These are phyloP conservation scores for Fusarium papillatum DNA, from an alignment of 2,329 filamentous ascomycete genomes.

Conservation along the genomic window DNA sequence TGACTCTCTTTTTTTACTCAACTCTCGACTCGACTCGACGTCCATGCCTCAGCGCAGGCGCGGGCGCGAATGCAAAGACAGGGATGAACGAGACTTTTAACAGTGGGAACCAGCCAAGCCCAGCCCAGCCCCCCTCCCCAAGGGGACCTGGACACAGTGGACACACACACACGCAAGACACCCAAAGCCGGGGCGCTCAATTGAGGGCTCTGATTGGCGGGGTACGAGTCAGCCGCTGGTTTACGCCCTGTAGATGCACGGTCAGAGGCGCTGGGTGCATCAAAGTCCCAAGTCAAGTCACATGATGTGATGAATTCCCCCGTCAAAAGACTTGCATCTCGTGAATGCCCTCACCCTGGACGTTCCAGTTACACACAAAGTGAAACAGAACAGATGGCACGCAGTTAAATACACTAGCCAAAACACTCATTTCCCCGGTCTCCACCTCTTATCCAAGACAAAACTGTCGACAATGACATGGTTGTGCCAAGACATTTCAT, in stretches of 20 bases:
- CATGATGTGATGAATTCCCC: slow-evolving; percentile 8
- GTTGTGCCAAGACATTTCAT: neutral
- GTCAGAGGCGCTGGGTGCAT: slow-evolving; percentile 17
- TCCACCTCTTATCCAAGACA: neutral
- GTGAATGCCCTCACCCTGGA: neutral
- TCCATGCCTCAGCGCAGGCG: neutral
- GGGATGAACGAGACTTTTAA: slow-evolving; percentile 5
- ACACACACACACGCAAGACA: slow-evolving; percentile 11
- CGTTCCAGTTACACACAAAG: neutral
- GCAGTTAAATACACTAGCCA: neutral
- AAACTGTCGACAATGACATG: neutral
- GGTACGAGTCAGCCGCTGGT: slow-evolving; percentile 28
- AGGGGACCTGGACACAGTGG: neutral
- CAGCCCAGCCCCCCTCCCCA: neutral
- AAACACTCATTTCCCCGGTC: slow-evolving; percentile 2
- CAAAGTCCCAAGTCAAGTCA: neutral
- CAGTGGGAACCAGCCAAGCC: slow-evolving; percentile 1
- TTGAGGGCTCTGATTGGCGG: slow-evolving; percentile 29
- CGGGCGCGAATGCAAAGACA: neutral
- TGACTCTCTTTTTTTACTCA: slow-evolving; percentile 4
- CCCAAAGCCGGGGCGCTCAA: slow-evolving; percentile 28
- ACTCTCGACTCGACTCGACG: neutral
- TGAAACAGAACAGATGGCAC: neutral
- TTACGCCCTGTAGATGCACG: slow-evolving; percentile 22
- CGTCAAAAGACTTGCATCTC: neutral